These are phyloP conservation scores for Beauveria rudraprayagi DNA, from an alignment of 2,329 filamentous ascomycete species.

Conservation along the genomic window DNA sequence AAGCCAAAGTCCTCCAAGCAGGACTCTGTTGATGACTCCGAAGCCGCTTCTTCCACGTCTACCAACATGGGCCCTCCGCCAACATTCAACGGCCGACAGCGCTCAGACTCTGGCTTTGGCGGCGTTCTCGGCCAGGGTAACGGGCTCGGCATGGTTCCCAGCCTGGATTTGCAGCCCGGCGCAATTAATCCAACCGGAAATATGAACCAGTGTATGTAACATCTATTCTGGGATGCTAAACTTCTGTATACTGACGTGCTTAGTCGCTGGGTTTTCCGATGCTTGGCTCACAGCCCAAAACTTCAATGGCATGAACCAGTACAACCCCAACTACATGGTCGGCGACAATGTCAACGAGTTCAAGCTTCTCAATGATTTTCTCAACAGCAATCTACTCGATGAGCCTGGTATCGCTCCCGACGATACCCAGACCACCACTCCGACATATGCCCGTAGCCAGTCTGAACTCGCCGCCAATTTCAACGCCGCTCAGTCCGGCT, in stretches of 20 bases:
- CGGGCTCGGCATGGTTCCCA: slow-evolving; percentile 30
- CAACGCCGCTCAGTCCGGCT: slow-evolving; percentile 12
- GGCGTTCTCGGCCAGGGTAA: slow-evolving; percentile 21
- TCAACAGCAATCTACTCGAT: slow-evolving; percentile 85
- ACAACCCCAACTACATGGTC: slow-evolving; percentile 93
- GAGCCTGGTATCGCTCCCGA: slow-evolving; percentile 66
- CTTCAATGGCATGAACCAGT: slow-evolving; percentile 90
- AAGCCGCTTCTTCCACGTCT: slow-evolving; percentile 41
- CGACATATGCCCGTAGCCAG: background rate
- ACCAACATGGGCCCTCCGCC: slow-evolving; percentile 48
- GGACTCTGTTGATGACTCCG: slow-evolving; percentile 53
- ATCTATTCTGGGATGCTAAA: slow-evolving; percentile 12
- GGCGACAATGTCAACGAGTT: slow-evolving; percentile 91
- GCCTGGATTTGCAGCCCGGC: slow-evolving; percentile 27
- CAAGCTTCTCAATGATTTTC: slow-evolving; percentile 91
- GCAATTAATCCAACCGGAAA: slow-evolving; percentile 39
- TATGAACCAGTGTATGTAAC: slow-evolving; percentile 65
- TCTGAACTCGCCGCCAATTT: slow-evolving; percentile 24
- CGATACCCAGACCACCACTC: slow-evolving; percentile 31
- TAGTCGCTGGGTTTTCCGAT: slow-evolving; percentile 73
- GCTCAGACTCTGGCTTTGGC: slow-evolving; percentile 18
- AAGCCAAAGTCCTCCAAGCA: slow-evolving; percentile 63
- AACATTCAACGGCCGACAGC: slow-evolving; percentile 29
- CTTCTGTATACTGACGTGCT: slow-evolving; percentile 4
- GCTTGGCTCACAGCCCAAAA: slow-evolving; percentile 74